phyloP scores from a whole-genome alignment of 768 basidiomycete genomes.

The Hypholoma sublateritium region DNA sequence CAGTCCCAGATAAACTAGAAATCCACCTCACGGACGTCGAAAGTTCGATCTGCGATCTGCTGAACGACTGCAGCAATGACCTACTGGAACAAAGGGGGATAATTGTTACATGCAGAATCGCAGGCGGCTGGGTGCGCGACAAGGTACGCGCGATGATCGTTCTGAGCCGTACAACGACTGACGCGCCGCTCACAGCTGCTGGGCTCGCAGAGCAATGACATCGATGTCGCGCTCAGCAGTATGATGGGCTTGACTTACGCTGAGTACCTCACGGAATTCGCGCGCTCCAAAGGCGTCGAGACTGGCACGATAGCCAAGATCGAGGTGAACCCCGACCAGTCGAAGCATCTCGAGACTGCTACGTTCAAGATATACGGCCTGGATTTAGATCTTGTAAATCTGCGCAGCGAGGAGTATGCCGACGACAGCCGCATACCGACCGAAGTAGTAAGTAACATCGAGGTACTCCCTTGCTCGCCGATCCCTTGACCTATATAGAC shows the following conservation, averaged over 20 bases:
- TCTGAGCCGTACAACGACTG: not conserved
- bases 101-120: slow-evolving; percentile 78
- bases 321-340: slow-evolving; percentile 93
- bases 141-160: slow-evolving; percentile 58
- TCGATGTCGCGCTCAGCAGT: slow-evolving; percentile 87
- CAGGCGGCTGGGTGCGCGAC: slow-evolving; percentile 98
- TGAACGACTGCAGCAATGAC: slow-evolving; percentile 73
- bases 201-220: slow-evolving; percentile 80
- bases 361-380: slow-evolving; percentile 76
- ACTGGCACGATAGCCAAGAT: slow-evolving; percentile 75
- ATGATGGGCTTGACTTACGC: slow-evolving; percentile 94
- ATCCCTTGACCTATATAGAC: slow-evolving; percentile 42
- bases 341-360: slow-evolving; percentile 97
- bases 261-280: slow-evolving; percentile 67
- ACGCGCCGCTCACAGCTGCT: slow-evolving; percentile 56
- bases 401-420: slow-evolving; percentile 91
- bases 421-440: slow-evolving; percentile 87
- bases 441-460: slow-evolving; percentile 60
- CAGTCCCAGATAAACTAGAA: slow-evolving; percentile 27
- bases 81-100: slow-evolving; percentile 53
- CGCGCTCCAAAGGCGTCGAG: slow-evolving; percentile 46
- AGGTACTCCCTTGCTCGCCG: not conserved
- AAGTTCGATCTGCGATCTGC: slow-evolving; percentile 65
- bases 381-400: slow-evolving; percentile 91
- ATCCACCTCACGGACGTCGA: slow-evolving; percentile 70